Percentiles rank a stretch among this genome's conserved stretches.
These are phyloP conservation scores for Cardamine chenopodiifolia DNA, from an alignment of 345 rosid species.

Conservation along the genomic window DNA sequence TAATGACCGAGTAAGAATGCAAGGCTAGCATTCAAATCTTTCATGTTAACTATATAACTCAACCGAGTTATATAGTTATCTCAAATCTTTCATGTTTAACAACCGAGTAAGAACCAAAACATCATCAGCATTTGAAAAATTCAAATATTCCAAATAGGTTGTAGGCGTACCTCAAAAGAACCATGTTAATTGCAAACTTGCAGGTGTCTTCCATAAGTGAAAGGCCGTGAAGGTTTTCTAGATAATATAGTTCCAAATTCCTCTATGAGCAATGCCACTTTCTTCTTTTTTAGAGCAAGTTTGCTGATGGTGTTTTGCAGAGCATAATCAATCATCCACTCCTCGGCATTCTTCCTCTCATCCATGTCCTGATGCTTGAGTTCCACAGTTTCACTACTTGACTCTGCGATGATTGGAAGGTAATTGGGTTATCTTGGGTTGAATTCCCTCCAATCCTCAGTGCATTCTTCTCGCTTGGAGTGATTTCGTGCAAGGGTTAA, in stretches of 20 bases:
- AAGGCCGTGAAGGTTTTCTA: conserved; percentile 44
- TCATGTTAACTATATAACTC: background rate
- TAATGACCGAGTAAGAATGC: background rate
- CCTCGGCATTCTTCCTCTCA: conserved; percentile 65
- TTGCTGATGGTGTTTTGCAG: conserved; percentile 64
- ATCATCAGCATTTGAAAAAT: background rate
- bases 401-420: conserved; percentile 49
- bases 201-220: conserved; percentile 51
- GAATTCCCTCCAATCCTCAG: conserved; percentile 47
- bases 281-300: conserved; percentile 68
- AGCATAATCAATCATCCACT: conserved; percentile 87
- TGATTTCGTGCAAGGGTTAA: conserved; percentile 13
- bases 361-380: conserved; percentile 63
- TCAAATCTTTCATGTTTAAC: background rate
- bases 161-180: no score
- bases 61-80: no score
- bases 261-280: conserved; percentile 76
- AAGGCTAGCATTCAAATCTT: background rate
- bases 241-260: conserved; percentile 72
- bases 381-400: conserved; percentile 63
- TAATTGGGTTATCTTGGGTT: conserved; percentile 70
- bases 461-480: conserved; percentile 38
- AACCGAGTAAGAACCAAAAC: background rate
- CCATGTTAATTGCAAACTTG: conserved; percentile 79
- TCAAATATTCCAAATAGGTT: background rate